A percentile compares a stretch with the other conserved stretches of the same genome.
Conservation (phyloP, 768 basidiomycete genomes). For the Agaricus bisporus region DNA sequence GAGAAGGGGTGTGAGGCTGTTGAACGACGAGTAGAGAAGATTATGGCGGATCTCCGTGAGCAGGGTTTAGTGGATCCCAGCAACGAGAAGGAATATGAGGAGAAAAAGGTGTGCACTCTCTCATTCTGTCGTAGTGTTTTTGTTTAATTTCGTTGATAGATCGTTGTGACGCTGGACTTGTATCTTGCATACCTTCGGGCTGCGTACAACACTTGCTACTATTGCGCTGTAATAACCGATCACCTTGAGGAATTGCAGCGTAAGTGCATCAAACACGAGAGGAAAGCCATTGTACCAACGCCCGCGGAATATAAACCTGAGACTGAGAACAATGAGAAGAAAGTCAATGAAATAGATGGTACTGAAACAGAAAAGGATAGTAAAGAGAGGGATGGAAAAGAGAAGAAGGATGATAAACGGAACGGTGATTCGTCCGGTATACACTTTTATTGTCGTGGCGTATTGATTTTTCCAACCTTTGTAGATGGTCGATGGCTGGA, state of each 20-base stretch:
- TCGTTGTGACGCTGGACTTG: constrained; percentile 80
- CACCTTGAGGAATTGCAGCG: constrained; percentile 93
- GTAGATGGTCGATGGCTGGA: constrained; percentile 87
- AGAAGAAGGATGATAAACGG: constrained; percentile 26
- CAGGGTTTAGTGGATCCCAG: constrained; percentile 52
- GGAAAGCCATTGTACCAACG: constrained; percentile 65
- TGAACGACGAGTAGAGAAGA: constrained; percentile 73
- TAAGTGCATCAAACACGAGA: constrained; percentile 89
- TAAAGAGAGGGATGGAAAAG: constrained; percentile 26
- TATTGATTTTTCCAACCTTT: constrained; percentile 10
- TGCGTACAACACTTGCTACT: constrained; percentile 95
- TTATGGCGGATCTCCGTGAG: constrained; percentile 64
- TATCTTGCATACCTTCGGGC: constrained; percentile 90
- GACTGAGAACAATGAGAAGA: constrained; percentile 43
- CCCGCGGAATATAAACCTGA: constrained; percentile 59
- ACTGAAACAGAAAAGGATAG: constrained; percentile 27
- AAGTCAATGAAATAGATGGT: constrained; percentile 32
- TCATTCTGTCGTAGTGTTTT: constrained; percentile 10
- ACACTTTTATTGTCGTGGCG: constrained; percentile 6
- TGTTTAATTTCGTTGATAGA: constrained; percentile 36
- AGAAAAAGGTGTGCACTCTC: constrained; percentile 55
- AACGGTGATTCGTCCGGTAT: constrained; percentile 17
- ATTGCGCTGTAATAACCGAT: constrained; percentile 90
- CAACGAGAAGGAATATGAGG: constrained; percentile 61
- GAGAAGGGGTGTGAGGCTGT: constrained; percentile 75